These are phyloP conservation scores for Blastomyces parvus DNA, from an alignment of 2,329 filamentous ascomycete species.

Conservation along the genomic window DNA sequence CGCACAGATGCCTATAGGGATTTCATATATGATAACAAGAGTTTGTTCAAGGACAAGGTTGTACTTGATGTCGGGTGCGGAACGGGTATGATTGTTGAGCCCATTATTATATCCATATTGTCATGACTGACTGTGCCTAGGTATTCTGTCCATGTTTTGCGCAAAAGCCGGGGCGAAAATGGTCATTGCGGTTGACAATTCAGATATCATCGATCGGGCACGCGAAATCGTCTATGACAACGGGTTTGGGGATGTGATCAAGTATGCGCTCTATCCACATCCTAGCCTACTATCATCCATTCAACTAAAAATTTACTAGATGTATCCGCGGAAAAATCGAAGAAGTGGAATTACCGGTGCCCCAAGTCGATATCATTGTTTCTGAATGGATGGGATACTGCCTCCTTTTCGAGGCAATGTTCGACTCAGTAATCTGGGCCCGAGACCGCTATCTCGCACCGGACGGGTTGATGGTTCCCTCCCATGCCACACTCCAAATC, in stretches of 20 bases:
- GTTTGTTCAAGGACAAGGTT: conserved; percentile 73
- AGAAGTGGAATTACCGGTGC: conserved; percentile 67
- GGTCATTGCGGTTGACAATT: conserved; percentile 88
- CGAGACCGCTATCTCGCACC: conserved; percentile 75
- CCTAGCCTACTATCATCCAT: conserved; percentile 3
- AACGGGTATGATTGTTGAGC: conserved; percentile 40
- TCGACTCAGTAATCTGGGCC: conserved; percentile 82
- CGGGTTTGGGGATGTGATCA: conserved; percentile 62
- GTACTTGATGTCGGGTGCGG: conserved; percentile 88
- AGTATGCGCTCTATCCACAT: conserved; percentile 30
- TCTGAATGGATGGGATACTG: conserved; percentile 98
- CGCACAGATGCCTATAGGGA: conserved; percentile 88
- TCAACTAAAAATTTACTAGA: conserved; percentile 21
- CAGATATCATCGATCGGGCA: conserved; percentile 78
- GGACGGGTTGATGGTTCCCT: conserved; percentile 75
- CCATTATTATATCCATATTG: neutral
- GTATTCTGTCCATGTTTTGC: conserved; percentile 90
- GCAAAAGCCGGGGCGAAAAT: conserved; percentile 77
- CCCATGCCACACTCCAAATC: conserved; percentile 71
- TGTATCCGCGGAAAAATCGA: conserved; percentile 80
- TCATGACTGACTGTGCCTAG: conserved; percentile 38
- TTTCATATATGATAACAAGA: conserved; percentile 87
- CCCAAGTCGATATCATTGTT: conserved; percentile 84
- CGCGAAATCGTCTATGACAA: conserved; percentile 78
- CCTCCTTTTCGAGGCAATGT: conserved; percentile 89